phyloP scores from a whole-genome alignment of 2,329 filamentous ascomycete genomes.

The Monilinia vaccinii-corymbosi region DNA sequence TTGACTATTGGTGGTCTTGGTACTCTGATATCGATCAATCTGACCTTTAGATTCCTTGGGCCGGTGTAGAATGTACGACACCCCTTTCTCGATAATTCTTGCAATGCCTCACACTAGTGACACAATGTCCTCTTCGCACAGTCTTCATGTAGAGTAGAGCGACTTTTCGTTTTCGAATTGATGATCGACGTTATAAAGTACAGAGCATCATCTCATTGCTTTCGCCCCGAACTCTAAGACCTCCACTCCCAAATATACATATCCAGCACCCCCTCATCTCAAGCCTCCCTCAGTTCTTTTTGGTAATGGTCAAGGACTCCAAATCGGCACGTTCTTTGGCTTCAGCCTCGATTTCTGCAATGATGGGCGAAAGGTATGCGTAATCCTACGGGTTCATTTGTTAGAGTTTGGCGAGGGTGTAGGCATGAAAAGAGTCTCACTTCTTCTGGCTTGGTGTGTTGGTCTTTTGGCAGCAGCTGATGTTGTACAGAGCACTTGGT shows the following conservation, averaged over 20 bases:
- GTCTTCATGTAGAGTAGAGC: not conserved
- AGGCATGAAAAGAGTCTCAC: conserved; percentile 35
- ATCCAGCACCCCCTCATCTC: not conserved
- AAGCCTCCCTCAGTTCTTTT: conserved; percentile 15
- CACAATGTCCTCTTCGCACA: not conserved
- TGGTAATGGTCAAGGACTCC: conserved; percentile 53
- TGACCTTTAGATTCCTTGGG: not conserved
- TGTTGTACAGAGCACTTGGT: conserved; percentile 47
- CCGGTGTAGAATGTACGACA: not conserved
- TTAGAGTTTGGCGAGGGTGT: not conserved
- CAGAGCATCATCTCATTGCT: conserved; percentile 2
- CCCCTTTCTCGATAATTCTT: not conserved
- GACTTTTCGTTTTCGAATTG: conserved; percentile 4
- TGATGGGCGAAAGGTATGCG: conserved; percentile 57
- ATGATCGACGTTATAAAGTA: conserved; percentile 7
- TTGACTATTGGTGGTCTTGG: not conserved
- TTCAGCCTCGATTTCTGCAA: conserved; percentile 60
- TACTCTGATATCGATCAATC: not conserved
- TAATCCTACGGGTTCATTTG: conserved; percentile 41
- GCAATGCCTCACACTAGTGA: not conserved
- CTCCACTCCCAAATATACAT: conserved; percentile 5
- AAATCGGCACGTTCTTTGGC: conserved; percentile 58
- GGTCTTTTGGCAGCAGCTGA: conserved; percentile 52
- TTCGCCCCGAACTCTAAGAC: not conserved
- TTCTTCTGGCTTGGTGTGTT: conserved; percentile 60